A percentile compares a stretch with the other conserved stretches of the same genome.
phyloP scores from a whole-genome alignment of 2,329 filamentous ascomycete genomes.

The Clonostachys chloroleuca region DNA sequence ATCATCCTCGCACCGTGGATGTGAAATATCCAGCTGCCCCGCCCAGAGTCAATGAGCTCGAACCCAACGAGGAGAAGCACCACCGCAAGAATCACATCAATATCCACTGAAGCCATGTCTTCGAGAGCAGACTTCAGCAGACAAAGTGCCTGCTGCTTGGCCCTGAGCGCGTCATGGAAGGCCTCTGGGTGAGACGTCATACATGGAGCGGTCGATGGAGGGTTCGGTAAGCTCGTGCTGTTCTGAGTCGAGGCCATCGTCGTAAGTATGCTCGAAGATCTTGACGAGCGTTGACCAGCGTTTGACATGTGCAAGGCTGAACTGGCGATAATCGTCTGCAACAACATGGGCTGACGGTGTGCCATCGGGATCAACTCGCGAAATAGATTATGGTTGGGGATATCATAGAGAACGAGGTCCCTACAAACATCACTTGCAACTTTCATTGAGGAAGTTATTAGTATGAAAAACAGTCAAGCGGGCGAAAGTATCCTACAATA shows the following conservation, averaged over 20 bases:
- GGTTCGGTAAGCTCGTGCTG: too few species aligned
- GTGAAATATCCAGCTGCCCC: slow-evolving; percentile 38
- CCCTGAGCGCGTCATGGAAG: slow-evolving; percentile 31
- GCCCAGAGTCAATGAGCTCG: slow-evolving; percentile 42
- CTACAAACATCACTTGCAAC: slow-evolving; percentile 44
- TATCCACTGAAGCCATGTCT: slow-evolving; percentile 28
- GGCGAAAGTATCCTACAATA: not conserved
- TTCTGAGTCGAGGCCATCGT: too few species aligned
- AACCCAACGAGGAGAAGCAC: slow-evolving; percentile 48
- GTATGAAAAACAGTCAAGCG: not conserved
- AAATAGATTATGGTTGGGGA: slow-evolving; percentile 39
- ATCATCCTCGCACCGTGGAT: slow-evolving; percentile 26
- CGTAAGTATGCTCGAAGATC: too few species aligned
- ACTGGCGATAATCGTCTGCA: slow-evolving; percentile 42
- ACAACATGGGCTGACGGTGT: slow-evolving; percentile 35
- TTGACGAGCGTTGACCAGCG: slow-evolving; percentile 6
- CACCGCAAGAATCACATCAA: slow-evolving; percentile 40
- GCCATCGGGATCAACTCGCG: slow-evolving; percentile 42
- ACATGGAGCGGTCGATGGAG: too few species aligned
- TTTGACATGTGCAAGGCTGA: slow-evolving; percentile 46
- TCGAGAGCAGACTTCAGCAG: slow-evolving; percentile 33
- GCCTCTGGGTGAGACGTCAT: too few species aligned
- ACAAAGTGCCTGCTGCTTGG: slow-evolving; percentile 40
- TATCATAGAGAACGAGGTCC: slow-evolving; percentile 46
- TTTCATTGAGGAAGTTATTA: slow-evolving; percentile 10